Percentiles rank a stretch among this genome's conserved stretches.
phyloP scores from a whole-genome alignment of 768 basidiomycete genomes.

The Tulasnella sp. region DNA sequence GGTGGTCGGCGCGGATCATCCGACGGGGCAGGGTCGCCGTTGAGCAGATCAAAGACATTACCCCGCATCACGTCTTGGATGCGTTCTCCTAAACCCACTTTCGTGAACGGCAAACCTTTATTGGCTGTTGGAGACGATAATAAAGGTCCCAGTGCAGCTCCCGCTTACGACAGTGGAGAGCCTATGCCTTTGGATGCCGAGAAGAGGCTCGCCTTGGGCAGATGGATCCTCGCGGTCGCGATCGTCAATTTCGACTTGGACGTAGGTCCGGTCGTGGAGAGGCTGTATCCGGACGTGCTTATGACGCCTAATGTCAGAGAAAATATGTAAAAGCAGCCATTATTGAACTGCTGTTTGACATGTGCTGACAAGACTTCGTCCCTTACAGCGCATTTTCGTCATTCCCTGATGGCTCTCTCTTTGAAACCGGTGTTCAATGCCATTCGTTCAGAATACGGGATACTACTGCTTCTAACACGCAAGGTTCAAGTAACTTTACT shows the following conservation, averaged over 20 bases:
- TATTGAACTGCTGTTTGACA: too few species aligned
- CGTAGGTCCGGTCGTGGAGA: conserved; percentile 65
- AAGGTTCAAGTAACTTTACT: background rate
- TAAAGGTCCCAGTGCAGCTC: background rate
- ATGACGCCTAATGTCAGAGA: conserved; percentile 58
- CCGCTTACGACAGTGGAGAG: background rate
- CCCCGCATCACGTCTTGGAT: background rate
- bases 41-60: background rate
- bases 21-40: background rate
- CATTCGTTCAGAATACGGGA: conserved; percentile 79
- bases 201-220: conserved; percentile 38
- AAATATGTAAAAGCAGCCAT: conserved; percentile 54
- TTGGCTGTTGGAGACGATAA: background rate
- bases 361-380: too few species aligned
- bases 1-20: background rate
- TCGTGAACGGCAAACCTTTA: background rate
- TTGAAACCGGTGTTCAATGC: conserved; percentile 68
- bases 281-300: conserved; percentile 54
- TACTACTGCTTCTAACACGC: conserved; percentile 22
- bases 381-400: conserved; percentile 70
- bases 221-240: conserved; percentile 59
- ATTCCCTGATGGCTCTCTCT: conserved; percentile 81
- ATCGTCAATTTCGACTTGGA: conserved; percentile 85
- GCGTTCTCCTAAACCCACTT: background rate
- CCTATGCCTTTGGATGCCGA: conserved; percentile 32